Base-by-base conservation (phyloP, 2,329 filamentous ascomycete species). In the Ophiocordyceps camponoti-floridani region DNA sequence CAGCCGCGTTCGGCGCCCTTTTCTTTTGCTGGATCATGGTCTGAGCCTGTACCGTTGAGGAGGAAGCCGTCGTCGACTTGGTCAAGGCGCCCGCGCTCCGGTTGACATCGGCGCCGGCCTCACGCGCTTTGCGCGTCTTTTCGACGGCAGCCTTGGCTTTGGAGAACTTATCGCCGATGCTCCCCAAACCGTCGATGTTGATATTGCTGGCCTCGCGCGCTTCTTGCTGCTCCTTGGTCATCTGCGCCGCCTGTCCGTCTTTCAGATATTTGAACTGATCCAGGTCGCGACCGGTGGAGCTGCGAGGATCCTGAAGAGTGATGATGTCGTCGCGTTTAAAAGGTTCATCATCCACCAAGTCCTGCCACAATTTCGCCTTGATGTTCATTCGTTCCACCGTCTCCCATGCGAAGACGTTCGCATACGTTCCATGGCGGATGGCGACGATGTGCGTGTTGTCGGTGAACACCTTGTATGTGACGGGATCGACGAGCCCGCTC, bases 381-480 rank as follows among this genome's bases (percentile, higher is more conserved):
- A 98, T 82, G 61, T 98, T 98, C 66, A 98, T 76, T 54, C 84
- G 75, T 63, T 96, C 85, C 35, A 98, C 77, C 1, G 93, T 98
- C 56, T 98, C 93, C 76, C 82, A 95, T 1, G 88, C 80, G 59
- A 96, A 98, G 4, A 94, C 91, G 62, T 98, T 98, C 43, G 89
- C 89, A 47, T 88, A 89, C 45, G 72, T 82, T 45, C 76, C 77
- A 61, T 83, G 78, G 46, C 78, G 73, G 50, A 98, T 71, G 14
- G 88, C 89, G 41, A 96, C 85, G 47, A 98, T 85, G 62, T 96
- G 91, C 4, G 91, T 96, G 62, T 96, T 96, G 60, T 98, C 87
- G 42, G 91, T 98, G 56, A 98, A 86, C 40, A 94, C 84, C 62
- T 98, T 98, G 70, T 84, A 96, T 0, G 88, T 95, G 42, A 98